These are phyloP conservation scores for Litchi chinensis DNA, from an alignment of 345 rosid species.

Conservation along the genomic window DNA sequence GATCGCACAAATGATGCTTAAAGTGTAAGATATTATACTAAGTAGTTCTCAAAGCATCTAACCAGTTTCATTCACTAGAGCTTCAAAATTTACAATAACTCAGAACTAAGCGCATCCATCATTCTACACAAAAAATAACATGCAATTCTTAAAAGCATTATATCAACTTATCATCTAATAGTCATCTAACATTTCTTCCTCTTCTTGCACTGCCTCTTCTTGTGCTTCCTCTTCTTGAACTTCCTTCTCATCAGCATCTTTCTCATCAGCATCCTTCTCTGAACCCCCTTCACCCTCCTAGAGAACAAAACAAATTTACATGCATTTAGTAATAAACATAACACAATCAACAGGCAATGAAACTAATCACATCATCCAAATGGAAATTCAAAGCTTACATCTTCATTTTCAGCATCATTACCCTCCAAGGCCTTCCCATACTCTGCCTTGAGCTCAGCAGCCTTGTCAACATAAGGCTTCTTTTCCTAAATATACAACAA, in stretches of 20 bases:
- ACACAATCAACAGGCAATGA: neutral
- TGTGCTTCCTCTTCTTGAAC: constrained; percentile 4
- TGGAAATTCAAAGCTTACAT: constrained; percentile 28
- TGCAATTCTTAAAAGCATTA: neutral
- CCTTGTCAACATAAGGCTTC: constrained; percentile 67
- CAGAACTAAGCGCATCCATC: neutral
- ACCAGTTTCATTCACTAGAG: neutral
- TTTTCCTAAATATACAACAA: constrained; percentile 51
- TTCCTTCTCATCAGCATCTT: constrained; percentile 13
- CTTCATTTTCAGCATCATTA: constrained; percentile 38
- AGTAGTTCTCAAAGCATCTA: neutral
- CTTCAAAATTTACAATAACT: constrained; percentile 27
- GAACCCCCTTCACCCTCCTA: constrained; percentile 55
- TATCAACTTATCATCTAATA: constrained; percentile 21
- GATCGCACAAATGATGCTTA: neutral
- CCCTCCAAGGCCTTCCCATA: constrained; percentile 47
- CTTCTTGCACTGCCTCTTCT: constrained; percentile 35
- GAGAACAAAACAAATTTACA: constrained; percentile 10
- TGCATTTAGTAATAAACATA: neutral
- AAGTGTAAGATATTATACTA: neutral
- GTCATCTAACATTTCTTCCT: constrained; percentile 47
- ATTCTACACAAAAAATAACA: neutral
- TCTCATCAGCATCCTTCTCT: constrained; percentile 19
- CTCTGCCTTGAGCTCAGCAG: constrained; percentile 74
- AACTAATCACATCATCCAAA: neutral